Evolutionary conservation across 2,329 filamentous ascomycete species (phyloP).

Genomic region (Sclerotinia glacialis): DNA sequence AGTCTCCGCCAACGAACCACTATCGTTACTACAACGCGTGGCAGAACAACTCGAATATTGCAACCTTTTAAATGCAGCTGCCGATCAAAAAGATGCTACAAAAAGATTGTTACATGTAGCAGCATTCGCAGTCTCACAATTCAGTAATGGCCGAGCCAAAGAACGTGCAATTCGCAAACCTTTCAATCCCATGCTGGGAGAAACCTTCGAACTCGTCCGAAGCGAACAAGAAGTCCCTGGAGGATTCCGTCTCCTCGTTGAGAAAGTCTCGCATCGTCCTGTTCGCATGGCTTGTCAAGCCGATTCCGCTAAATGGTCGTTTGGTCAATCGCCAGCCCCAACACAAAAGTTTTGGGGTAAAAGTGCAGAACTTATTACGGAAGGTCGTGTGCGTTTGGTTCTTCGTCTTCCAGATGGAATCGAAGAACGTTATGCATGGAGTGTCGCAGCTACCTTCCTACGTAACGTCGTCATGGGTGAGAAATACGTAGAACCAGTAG

Average conservation of each 20-base stretch:
- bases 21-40: slow-evolving; percentile 80
- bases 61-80: slow-evolving; percentile 74
- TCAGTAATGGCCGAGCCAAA: slow-evolving; percentile 77
- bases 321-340: slow-evolving; percentile 82
- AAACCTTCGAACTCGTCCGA: slow-evolving; percentile 90
- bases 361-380: slow-evolving; percentile 88
- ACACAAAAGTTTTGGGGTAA: slow-evolving; percentile 99
- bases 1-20: slow-evolving; percentile 91
- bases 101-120: slow-evolving; percentile 82
- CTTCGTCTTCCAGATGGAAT: slow-evolving; percentile 63
- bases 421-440: slow-evolving; percentile 87
- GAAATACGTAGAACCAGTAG: slow-evolving; percentile 95
- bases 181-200: slow-evolving; percentile 94
- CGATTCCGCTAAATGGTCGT: slow-evolving; percentile 80
- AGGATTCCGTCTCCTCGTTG: slow-evolving; percentile 86
- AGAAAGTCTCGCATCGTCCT: slow-evolving; percentile 91
- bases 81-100: slow-evolving; percentile 54
- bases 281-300: slow-evolving; percentile 92
- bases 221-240: slow-evolving; percentile 69
- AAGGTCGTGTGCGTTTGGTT: slow-evolving; percentile 77
- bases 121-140: slow-evolving; percentile 85
- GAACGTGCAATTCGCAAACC: slow-evolving; percentile 93
- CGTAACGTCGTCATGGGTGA: slow-evolving; percentile 97
- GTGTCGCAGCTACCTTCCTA: slow-evolving; percentile 81
- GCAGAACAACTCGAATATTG: slow-evolving; percentile 92